Conservation (phyloP, 345 rosid genomes). For the Lepidium didymum region DNA sequence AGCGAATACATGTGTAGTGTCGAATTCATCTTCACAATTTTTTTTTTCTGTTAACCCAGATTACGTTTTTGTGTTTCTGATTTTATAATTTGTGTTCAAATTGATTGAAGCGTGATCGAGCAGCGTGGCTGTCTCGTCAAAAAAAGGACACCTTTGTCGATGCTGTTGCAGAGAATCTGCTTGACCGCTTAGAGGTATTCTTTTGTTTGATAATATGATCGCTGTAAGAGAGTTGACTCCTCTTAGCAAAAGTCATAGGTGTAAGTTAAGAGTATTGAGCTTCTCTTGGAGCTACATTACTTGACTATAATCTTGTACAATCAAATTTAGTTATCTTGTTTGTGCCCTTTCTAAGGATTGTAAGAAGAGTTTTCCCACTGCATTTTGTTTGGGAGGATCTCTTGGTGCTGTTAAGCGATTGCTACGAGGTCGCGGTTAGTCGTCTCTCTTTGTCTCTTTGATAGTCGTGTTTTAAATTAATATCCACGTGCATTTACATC, state of each 20-base stretch:
- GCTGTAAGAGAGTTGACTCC: background rate
- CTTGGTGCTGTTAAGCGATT: conserved; percentile 52
- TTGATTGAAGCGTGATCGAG: conserved; percentile 85
- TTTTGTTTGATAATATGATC: background rate
- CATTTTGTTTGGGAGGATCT: conserved; percentile 86
- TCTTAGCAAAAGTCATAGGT: background rate
- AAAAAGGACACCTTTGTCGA: conserved; percentile 56
- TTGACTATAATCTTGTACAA: background rate
- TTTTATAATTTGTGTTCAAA: background rate
- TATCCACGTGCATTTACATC: background rate
- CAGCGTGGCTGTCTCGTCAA: conserved; percentile 78
- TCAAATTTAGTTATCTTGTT: background rate
- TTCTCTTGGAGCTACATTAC: background rate
- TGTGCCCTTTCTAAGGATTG: conserved; percentile 57
- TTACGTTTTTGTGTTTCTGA: background rate
- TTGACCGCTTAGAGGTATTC: conserved; percentile 85
- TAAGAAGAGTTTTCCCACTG: conserved; percentile 67
- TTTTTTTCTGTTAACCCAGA: background rate
- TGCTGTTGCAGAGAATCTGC: conserved; percentile 82
- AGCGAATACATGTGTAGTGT: conserved; percentile 62
- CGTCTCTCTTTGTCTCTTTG: background rate
- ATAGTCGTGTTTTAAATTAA: background rate
- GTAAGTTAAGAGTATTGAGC: background rate
- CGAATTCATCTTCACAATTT: background rate
- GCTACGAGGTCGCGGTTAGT: conserved; percentile 68